Evolutionary conservation across 1,284 basidiomycete genomes (phyloP).

Genomic region (Irpex sp.): DNA sequence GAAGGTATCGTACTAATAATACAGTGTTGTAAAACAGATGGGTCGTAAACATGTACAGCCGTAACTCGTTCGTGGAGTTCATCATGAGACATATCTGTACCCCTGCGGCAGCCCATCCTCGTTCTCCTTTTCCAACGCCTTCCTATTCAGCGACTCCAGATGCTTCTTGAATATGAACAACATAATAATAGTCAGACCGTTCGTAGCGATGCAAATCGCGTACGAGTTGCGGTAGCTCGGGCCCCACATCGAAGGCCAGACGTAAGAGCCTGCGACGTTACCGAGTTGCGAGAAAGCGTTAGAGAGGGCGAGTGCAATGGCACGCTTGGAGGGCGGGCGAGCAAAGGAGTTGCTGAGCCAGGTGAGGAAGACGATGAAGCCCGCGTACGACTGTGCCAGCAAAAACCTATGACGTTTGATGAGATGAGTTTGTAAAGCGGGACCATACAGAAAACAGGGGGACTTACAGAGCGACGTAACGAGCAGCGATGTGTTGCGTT

Average conservation of each 20-base stretch:
- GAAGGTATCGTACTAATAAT: background rate
- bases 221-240: conserved; percentile 37
- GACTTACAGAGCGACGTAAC: conserved; percentile 67
- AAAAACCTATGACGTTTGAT: conserved; percentile 45
- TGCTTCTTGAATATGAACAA: conserved; percentile 48
- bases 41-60: too few species aligned
- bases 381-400: conserved; percentile 71
- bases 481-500: conserved; percentile 59
- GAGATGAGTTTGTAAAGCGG: too few species aligned
- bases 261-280: conserved; percentile 69
- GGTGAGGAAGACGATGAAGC: conserved; percentile 62
- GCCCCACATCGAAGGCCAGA: conserved; percentile 38
- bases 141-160: conserved; percentile 41
- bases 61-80: too few species aligned
- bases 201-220: conserved; percentile 48
- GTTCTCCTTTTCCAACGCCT: conserved; percentile 38
- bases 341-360: conserved; percentile 71
- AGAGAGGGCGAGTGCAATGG: conserved; percentile 70
- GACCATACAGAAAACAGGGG: background rate
- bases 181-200: conserved; percentile 44
- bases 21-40: too few species aligned
- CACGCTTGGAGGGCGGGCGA: conserved; percentile 65
- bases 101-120: conserved; percentile 35
- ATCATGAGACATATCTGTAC: conserved; percentile 44
- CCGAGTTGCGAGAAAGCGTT: conserved; percentile 72